Evolutionary conservation across 306 rosid genomes (phyloP).

Genomic region (Prinsepia uniflora): DNA sequence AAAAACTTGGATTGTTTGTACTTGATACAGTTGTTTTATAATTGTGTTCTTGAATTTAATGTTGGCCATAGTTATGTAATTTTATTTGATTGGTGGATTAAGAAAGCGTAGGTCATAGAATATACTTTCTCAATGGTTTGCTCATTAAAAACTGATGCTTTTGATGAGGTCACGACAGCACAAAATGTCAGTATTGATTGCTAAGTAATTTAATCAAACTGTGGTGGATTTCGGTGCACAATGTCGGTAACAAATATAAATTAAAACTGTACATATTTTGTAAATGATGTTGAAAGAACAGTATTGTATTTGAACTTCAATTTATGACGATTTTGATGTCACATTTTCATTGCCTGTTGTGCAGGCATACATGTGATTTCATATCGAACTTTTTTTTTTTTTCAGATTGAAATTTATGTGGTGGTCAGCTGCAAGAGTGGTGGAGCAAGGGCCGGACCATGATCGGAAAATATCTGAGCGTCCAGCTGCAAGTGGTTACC

Average conservation of each 20-base stretch:
- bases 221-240: neutral
- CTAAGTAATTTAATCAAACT: slow-evolving; percentile 1
- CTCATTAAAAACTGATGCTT: neutral
- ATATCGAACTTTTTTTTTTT: neutral
- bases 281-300: too few species aligned
- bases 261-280: too few species aligned
- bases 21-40: neutral
- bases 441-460: neutral
- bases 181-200: neutral
- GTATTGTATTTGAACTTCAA: too few species aligned
- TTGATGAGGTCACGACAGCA: neutral
- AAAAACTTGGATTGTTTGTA: neutral
- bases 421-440: neutral
- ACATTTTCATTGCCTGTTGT: neutral
- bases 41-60: neutral
- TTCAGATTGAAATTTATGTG: slow-evolving; percentile 10
- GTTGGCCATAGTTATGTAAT: neutral
- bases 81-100: slow-evolving; percentile 17
- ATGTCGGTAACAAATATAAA: neutral
- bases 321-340: neutral
- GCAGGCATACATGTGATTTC: neutral
- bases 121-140: neutral
- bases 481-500: neutral
- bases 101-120: slow-evolving; percentile 8
- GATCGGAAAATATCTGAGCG: neutral